phyloP scores from a whole-genome alignment of 2,329 filamentous ascomycete genomes.

The Fusarium pseudoanthophilum region DNA sequence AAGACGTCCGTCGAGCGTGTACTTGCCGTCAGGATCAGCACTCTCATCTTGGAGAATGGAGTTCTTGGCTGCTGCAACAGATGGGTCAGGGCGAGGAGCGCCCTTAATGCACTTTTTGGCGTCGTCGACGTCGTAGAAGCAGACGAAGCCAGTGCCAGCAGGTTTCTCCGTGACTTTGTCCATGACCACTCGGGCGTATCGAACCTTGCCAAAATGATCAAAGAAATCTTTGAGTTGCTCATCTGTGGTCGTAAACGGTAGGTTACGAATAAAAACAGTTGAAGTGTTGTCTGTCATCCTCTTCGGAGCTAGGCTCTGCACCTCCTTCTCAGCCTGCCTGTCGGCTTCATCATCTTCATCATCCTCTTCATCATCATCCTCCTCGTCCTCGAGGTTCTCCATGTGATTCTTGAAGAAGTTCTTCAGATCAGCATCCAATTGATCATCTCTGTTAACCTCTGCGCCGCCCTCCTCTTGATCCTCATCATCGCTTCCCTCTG shows the following conservation, averaged over 20 bases:
- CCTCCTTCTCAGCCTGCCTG: slow-evolving; percentile 57
- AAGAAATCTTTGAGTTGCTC: slow-evolving; percentile 88
- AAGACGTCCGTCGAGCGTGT: slow-evolving; percentile 90
- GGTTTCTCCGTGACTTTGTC: slow-evolving; percentile 87
- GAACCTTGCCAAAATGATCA: slow-evolving; percentile 83
- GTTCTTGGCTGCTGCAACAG: slow-evolving; percentile 67
- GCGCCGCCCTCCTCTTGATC: slow-evolving; percentile 39
- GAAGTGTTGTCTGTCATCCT: slow-evolving; percentile 67
- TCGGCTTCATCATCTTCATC: slow-evolving; percentile 56
- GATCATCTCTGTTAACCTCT: slow-evolving; percentile 54
- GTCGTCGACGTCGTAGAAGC: slow-evolving; percentile 83
- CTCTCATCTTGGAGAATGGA: slow-evolving; percentile 91
- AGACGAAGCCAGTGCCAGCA: slow-evolving; percentile 93
- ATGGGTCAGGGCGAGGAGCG: slow-evolving; percentile 70
- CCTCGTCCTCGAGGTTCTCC: slow-evolving; percentile 67
- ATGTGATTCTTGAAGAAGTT: slow-evolving; percentile 69
- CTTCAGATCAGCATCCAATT: slow-evolving; percentile 58
- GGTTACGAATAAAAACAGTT: slow-evolving; percentile 92
- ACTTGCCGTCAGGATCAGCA: slow-evolving; percentile 82
- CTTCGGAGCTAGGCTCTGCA: slow-evolving; percentile 45
- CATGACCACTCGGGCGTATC: slow-evolving; percentile 91
- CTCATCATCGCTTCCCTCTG: slow-evolving; percentile 40
- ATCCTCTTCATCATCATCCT: slow-evolving; percentile 60
- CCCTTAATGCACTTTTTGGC: slow-evolving; percentile 79
- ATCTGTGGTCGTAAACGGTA: slow-evolving; percentile 90